Evolutionary conservation across 495 filamentous ascomycete species (phyloP).

Genomic region (Choiromyces venosus): DNA sequence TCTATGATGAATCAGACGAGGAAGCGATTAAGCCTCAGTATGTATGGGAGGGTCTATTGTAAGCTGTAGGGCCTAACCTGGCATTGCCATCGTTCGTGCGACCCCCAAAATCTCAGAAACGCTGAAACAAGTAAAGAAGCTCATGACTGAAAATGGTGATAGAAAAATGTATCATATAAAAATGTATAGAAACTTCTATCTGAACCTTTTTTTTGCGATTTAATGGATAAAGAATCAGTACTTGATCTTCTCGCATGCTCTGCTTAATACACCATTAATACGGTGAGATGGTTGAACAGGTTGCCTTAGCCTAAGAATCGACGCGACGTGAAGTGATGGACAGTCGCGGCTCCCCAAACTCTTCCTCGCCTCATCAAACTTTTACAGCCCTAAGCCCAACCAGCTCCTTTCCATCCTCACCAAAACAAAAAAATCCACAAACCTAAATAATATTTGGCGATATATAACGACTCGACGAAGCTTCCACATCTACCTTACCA

Average conservation of each 20-base stretch:
- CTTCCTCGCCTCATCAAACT: background rate
- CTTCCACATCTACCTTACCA: background rate
- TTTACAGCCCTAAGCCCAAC: background rate
- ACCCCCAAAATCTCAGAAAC: background rate
- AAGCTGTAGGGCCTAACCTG: background rate
- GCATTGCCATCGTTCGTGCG: background rate
- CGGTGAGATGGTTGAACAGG: background rate
- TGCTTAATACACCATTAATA: background rate
- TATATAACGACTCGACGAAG: conserved; percentile 22
- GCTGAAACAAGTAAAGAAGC: background rate
- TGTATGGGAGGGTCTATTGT: too few species aligned
- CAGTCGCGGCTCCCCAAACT: conserved; percentile 20
- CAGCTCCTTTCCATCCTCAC: conserved; percentile 6
- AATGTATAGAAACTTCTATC: background rate
- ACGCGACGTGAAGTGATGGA: conserved; percentile 31
- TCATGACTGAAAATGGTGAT: background rate
- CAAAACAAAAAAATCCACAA: background rate
- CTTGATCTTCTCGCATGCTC: background rate
- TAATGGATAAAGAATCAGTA: background rate
- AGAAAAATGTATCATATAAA: background rate
- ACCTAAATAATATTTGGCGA: background rate
- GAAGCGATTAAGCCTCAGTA: background rate
- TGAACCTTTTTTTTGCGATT: background rate
- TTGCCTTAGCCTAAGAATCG: background rate
- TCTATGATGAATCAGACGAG: background rate